These are phyloP conservation scores for Salvia rosmarinus DNA, from an alignment of 257 asterid species.

Conservation along the genomic window DNA sequence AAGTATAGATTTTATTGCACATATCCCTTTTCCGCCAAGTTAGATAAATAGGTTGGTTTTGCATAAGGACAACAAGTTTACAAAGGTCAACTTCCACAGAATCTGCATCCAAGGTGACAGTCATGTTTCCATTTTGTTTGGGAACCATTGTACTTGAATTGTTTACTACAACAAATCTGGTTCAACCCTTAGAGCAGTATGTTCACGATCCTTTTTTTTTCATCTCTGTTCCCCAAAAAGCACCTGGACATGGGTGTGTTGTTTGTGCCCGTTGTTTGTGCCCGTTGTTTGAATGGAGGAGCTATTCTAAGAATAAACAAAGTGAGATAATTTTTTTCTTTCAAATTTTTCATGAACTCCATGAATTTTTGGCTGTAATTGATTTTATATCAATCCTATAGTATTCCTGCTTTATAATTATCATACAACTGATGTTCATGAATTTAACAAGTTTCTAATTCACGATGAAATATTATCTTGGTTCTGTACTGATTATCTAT, in stretches of 20 bases:
- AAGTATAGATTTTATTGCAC: background rate
- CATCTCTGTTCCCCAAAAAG: background rate
- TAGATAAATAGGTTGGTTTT: background rate
- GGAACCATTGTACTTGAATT: background rate
- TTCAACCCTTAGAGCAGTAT: slow-evolving; percentile 2
- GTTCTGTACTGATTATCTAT: slow-evolving; percentile 29
- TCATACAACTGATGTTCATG: slow-evolving; percentile 1
- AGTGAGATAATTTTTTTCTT: background rate
- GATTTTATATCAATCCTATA: background rate
- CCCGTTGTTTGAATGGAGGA: background rate
- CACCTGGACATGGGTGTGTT: background rate
- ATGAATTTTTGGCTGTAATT: slow-evolving; percentile 20
- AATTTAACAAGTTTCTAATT: slow-evolving; percentile 9
- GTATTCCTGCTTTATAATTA: slow-evolving; percentile 7
- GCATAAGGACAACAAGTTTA: background rate
- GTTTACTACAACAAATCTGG: background rate
- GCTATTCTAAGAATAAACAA: background rate
- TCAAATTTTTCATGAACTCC: background rate
- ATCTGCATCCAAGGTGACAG: background rate
- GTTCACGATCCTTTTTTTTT: background rate
- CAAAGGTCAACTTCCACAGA: background rate
- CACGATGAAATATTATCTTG: slow-evolving; percentile 18
- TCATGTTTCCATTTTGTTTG: background rate
- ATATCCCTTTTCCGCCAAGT: background rate
- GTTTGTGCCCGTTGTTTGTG: background rate